phyloP scores from a whole-genome alignment of 805 yeast species.

The Zygoascus biomembranicola region DNA sequence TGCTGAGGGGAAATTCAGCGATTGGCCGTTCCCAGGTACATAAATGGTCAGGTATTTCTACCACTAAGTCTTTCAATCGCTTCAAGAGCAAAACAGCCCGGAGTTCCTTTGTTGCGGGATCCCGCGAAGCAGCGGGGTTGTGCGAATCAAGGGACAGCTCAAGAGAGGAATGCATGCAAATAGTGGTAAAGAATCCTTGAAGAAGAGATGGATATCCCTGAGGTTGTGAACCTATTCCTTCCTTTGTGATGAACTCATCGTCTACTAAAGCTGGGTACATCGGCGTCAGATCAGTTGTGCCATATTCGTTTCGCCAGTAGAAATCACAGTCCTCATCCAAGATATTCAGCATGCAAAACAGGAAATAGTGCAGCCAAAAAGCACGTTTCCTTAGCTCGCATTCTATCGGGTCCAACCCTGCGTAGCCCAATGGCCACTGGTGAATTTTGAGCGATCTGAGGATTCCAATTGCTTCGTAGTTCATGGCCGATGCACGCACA shows the following conservation, averaged over 20 bases:
- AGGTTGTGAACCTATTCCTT: constrained; percentile 39
- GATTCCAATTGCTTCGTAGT: constrained; percentile 7
- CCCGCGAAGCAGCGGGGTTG: neutral
- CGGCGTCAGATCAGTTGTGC: constrained; percentile 2
- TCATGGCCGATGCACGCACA: constrained; percentile 2
- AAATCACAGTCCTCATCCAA: neutral
- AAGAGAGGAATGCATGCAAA: constrained; percentile 5
- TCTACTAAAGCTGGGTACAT: constrained; percentile 65
- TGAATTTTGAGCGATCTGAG: constrained; percentile 1
- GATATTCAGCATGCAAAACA: neutral
- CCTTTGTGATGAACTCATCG: constrained; percentile 68
- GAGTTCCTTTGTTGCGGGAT: neutral
- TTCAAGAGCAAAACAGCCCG: constrained; percentile 1
- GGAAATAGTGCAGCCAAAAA: constrained; percentile 8
- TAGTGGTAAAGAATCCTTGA: constrained; percentile 6
- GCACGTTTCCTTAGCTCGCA: constrained; percentile 9
- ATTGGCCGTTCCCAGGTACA: neutral
- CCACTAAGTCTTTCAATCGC: constrained; percentile 3
- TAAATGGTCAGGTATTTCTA: constrained; percentile 1
- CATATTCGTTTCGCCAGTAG: neutral
- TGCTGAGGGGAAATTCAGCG: neutral
- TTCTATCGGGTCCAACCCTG: constrained; percentile 4
- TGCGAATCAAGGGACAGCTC: constrained; percentile 1
- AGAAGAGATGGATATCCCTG: constrained; percentile 27
- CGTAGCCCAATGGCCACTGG: constrained; percentile 8